Percentiles rank a stretch among this genome's conserved stretches.
These are phyloP conservation scores for Suillus americanus DNA, from an alignment of 768 basidiomycete species.

Conservation along the genomic window DNA sequence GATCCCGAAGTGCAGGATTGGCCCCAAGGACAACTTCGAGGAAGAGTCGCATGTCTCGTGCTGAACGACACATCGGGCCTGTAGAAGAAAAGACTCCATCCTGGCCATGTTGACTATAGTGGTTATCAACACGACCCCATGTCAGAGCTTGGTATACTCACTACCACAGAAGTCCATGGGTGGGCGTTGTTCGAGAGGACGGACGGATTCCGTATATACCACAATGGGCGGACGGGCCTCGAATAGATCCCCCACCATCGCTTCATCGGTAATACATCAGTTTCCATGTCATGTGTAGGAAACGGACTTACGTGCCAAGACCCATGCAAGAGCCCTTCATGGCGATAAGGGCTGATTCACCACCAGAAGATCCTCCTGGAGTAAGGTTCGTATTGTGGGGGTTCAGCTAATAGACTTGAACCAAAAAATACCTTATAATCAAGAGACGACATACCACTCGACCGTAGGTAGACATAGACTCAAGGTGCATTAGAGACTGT, in stretches of 20 bases:
- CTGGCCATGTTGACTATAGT: conserved; percentile 24
- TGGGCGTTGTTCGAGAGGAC: conserved; percentile 33
- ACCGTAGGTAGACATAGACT: conserved; percentile 35
- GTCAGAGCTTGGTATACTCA: conserved; percentile 13
- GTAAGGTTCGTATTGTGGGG: conserved; percentile 45
- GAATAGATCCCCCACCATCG: conserved; percentile 36
- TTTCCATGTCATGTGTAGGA: neutral
- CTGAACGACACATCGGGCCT: conserved; percentile 29
- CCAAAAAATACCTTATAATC: conserved; percentile 22
- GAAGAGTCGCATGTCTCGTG: conserved; percentile 25
- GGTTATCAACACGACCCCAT: conserved; percentile 15
- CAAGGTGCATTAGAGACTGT: conserved; percentile 41
- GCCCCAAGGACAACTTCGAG: conserved; percentile 23
- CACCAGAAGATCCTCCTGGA: conserved; percentile 52
- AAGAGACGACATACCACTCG: conserved; percentile 22
- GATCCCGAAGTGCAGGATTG: conserved; percentile 43
- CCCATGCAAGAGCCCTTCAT: conserved; percentile 46
- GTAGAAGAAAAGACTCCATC: conserved; percentile 13
- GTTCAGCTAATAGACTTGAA: conserved; percentile 32
- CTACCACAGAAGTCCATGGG: conserved; percentile 11
- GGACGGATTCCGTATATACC: conserved; percentile 45
- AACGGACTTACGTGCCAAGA: conserved; percentile 37
- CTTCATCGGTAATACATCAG: conserved; percentile 8
- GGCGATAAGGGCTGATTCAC: conserved; percentile 48
- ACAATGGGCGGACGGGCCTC: conserved; percentile 37